Evolutionary conservation across 495 filamentous ascomycete species (phyloP), one percentile per base, ranked within the genome.

Genomic region (Xylaria bambusicola): DNA sequence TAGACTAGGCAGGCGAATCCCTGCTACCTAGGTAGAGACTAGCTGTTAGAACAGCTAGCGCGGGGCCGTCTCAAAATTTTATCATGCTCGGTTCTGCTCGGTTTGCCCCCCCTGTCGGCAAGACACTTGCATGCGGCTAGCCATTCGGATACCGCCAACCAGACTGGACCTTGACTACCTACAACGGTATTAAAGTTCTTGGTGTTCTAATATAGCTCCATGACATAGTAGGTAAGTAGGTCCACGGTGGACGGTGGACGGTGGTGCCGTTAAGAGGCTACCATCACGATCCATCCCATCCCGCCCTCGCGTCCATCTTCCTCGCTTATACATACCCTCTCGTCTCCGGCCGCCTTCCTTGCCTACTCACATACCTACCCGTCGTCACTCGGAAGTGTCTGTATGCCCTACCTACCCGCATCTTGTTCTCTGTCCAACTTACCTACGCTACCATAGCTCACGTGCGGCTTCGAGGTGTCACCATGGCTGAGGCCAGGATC

Each of bases 11-110:
- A 33, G 29, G 29, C 10, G 10, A 33, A 33, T 33, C 29, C 29
- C 10, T 33, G 29, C 29, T 10, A 5, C 5, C 5, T 5, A 5
- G 29, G 5, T 33, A 10, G 10, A 10, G 29, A 33, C 29, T 33
- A n/a, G 29, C 29, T 10, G 10, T 10, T 33, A 38, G 36, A 8
- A 13, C 12, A 38, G 3, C 36, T 56, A 56, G 53, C 42, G 53
- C 42, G 53, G 52, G 40, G 17, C 27, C 12, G 36, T 46, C 38
- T 56, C 41, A 48, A 56, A 56, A 36, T 24, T 56, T 56, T 56
- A 56, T 56, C 40, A 46, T 42, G 23, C 36, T 42, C 36, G 51
- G 52, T 33, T 46, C 17, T n/a, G n/a, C n/a, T n/a, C n/a, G n/a
- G n/a, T n/a, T n/a, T n/a, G n/a, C n/a, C 29, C 52, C 52, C 52